These are phyloP conservation scores for Rosa lucieae DNA, from an alignment of 306 rosid genomes.

Conservation along the genomic window DNA sequence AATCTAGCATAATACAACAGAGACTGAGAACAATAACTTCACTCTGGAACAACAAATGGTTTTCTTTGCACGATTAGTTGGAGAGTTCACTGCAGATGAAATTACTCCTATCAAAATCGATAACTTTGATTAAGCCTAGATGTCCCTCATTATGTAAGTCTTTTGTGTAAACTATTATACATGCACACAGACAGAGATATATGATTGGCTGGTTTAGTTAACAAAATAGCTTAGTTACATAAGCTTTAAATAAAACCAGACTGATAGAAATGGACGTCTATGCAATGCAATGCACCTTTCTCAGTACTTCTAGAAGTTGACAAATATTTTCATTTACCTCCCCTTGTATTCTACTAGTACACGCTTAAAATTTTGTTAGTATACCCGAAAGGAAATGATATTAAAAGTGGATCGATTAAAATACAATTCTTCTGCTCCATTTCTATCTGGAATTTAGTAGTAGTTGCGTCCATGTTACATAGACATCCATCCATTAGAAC, in stretches of 20 bases:
- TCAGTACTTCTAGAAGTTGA: slow-evolving; percentile 6
- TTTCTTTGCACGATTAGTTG: slow-evolving; percentile 87
- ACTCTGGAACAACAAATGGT: slow-evolving; percentile 97
- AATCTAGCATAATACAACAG: slow-evolving; percentile 27
- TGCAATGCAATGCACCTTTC: not conserved
- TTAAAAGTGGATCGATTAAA: not conserved
- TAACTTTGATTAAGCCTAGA: slow-evolving; percentile 47
- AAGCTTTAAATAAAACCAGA: not conserved
- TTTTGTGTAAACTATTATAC: not conserved
- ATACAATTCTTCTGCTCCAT: not conserved
- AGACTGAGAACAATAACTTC: slow-evolving; percentile 93
- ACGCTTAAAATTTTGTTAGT: not conserved
- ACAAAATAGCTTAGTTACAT: not conserved
- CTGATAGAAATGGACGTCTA: not conserved
- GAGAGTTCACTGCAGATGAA: slow-evolving; percentile 71
- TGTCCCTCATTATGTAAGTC: slow-evolving; percentile 13
- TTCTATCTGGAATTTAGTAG: not conserved
- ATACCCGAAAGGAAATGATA: not conserved
- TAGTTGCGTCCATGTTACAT: slow-evolving; percentile 11
- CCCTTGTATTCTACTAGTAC: slow-evolving; percentile 8
- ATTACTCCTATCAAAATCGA: slow-evolving; percentile 78
- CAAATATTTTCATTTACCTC: not conserved
- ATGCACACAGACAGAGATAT: not conserved
- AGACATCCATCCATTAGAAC: not conserved
- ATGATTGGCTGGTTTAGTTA: not conserved